Evolutionary conservation across 768 basidiomycete genomes (phyloP), one percentile per base, ranked within the genome.

Genomic region (Wakefieldia striispora): DNA sequence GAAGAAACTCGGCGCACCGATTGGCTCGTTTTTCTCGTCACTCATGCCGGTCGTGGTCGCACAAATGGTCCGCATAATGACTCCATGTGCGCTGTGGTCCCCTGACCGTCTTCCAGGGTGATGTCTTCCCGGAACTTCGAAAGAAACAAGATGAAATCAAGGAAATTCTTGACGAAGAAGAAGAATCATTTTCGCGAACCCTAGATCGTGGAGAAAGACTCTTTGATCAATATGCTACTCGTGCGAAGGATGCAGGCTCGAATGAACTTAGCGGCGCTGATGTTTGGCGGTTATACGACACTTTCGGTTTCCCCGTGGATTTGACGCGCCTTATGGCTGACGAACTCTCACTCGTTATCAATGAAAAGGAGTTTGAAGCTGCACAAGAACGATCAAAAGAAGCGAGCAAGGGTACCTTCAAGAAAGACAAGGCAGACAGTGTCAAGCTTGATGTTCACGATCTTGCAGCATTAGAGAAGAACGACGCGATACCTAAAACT

Each of bases 261-360:
- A 84, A 73, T 34, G 80, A 83, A 57, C 82, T 99, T 26, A 83
- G 75, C 51, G 97, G 97, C 21, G 88, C 86, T 58, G 95, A 99
- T 62, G 91, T 97, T 31, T 99, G 97, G 97, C 81, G 91, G 23
- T 70, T 99, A 43, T 98, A 98, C 66, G 97, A 99, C 66, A 98
- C 97, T 1, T 99, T 90, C 64, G 97, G 97, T 43, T 99, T 99
- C 75, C 97, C 97, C 0, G 93, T 91, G 36, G 97, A 99, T 64
- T 73, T 99, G 43, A 99, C 97, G 1, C 84, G 88, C 43, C 76
- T 99, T 50, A 98, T 99, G 97, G 97, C 97, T 4, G 91, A 95
- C 66, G 97, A 99, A 64, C 73, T 91, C 24, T 86, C 85, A 2
- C 74, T 99, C 38, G 76, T 73, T 7, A 80, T 98, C 60, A 93